Evolutionary conservation across 495 filamentous ascomycete genomes (phyloP).

Genomic region (Penicillium soppii): DNA sequence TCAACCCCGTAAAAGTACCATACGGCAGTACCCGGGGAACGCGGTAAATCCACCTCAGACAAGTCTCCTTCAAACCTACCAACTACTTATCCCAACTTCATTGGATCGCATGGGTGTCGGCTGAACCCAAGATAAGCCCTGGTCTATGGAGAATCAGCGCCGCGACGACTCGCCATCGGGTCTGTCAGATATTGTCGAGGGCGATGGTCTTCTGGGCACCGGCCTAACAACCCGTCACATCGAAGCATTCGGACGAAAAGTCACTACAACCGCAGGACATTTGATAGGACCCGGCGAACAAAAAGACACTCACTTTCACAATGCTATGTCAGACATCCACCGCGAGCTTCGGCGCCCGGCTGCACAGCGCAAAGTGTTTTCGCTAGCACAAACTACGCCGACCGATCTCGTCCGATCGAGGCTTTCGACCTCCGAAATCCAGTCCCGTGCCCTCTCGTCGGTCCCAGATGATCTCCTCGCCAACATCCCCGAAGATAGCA

Average conservation of each 20-base stretch:
- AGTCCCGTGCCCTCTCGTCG: conserved; percentile 86
- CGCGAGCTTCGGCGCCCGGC: conserved; percentile 79
- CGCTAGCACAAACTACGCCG: conserved; percentile 81
- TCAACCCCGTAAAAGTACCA: conserved; percentile 13
- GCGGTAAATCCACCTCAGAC: conserved; percentile 43
- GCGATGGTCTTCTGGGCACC: conserved; percentile 51
- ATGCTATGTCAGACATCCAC: conserved; percentile 85
- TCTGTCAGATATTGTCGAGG: conserved; percentile 47
- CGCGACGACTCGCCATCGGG: conserved; percentile 48
- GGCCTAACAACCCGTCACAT: conserved; percentile 70
- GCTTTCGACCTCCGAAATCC: conserved; percentile 88
- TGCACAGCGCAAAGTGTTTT: conserved; percentile 85
- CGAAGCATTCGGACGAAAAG: conserved; percentile 91
- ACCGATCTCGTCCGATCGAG: conserved; percentile 91
- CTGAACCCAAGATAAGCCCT: conserved; percentile 22
- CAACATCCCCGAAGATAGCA: conserved; percentile 82
- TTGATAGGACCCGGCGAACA: conserved; percentile 74
- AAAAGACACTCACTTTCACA: conserved; percentile 62
- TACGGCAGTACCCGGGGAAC: conserved; percentile 28
- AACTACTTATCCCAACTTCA: too few species aligned
- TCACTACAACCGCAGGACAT: conserved; percentile 89
- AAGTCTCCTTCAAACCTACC: conserved; percentile 22
- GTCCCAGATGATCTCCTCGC: conserved; percentile 86
- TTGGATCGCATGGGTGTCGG: conserved; percentile 32
- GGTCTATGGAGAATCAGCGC: conserved; percentile 47